Percentiles rank a stretch among this genome's conserved stretches.
These are phyloP conservation scores for Coemansia sp. DNA, from an alignment of 192 early-diverging fungal genomes.

Conservation along the genomic window DNA sequence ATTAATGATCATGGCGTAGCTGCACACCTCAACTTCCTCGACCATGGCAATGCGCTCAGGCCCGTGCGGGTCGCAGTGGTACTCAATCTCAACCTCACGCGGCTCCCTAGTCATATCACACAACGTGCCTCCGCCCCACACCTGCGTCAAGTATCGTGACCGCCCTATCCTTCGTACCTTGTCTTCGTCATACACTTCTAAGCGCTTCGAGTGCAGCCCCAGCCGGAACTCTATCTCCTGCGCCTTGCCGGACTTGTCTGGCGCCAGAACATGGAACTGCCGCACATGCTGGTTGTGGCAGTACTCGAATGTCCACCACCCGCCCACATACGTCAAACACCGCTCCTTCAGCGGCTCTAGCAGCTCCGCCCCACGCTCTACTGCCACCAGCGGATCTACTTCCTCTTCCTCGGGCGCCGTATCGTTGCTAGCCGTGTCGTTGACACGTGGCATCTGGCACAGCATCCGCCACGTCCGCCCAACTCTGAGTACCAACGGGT, in stretches of 20 bases:
- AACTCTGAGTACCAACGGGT: conserved; percentile 30
- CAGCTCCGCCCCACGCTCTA: conserved; percentile 64
- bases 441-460: conserved; percentile 61
- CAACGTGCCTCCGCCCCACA: conserved; percentile 72
- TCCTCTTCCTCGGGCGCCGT: conserved; percentile 26
- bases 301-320: conserved; percentile 87
- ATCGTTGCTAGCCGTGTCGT: conserved; percentile 2
- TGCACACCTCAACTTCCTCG: conserved; percentile 69
- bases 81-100: conserved; percentile 79
- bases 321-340: conserved; percentile 59
- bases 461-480: conserved; percentile 37
- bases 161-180: conserved; percentile 48
- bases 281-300: conserved; percentile 69
- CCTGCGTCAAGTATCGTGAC: conserved; percentile 66
- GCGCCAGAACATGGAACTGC: conserved; percentile 61
- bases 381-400: conserved; percentile 16
- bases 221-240: conserved; percentile 48
- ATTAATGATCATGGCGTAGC: conserved; percentile 78
- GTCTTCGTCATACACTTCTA: conserved; percentile 33
- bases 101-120: conserved; percentile 75
- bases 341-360: conserved; percentile 34
- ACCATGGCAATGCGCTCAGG: conserved; percentile 67
- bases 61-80: conserved; percentile 70
- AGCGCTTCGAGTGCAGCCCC: conserved; percentile 36
- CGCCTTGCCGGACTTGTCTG: conserved; percentile 29